Conservation (phyloP, 371 early-diverging fungal genomes). For the Actinomortierella wolfii region DNA sequence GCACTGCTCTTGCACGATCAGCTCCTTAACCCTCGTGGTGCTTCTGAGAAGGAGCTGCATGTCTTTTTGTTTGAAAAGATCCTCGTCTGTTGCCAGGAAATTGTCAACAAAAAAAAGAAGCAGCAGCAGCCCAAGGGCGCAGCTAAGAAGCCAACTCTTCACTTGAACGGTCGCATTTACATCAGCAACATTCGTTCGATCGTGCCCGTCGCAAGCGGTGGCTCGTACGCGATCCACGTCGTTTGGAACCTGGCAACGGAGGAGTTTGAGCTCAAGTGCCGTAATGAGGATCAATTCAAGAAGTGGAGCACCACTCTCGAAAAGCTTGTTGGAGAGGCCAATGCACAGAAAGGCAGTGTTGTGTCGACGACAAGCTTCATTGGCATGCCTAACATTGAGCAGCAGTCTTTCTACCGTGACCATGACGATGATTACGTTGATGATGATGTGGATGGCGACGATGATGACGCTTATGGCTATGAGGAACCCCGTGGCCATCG, state of each 20-base stretch:
- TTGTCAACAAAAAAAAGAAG: conserved; percentile 45
- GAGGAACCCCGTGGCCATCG: conserved; percentile 47
- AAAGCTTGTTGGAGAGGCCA: conserved; percentile 26
- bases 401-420: conserved; percentile 38
- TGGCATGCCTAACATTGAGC: conserved; percentile 46
- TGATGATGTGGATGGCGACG: conserved; percentile 51
- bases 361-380: conserved; percentile 46
- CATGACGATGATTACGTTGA: conserved; percentile 45
- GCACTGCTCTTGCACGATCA: conserved; percentile 81
- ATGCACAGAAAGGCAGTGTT: conserved; percentile 27
- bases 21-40: conserved; percentile 78
- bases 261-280: conserved; percentile 80
- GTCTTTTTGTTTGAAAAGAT: conserved; percentile 90
- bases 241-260: conserved; percentile 66
- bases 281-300: conserved; percentile 89
- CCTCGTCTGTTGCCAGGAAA: conserved; percentile 87
- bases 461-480: conserved; percentile 46
- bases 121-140: conserved; percentile 7
- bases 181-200: conserved; percentile 82
- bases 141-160: conserved; percentile 53
- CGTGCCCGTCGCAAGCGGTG: conserved; percentile 66
- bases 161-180: conserved; percentile 79
- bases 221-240: conserved; percentile 43
- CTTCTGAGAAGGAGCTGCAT: conserved; percentile 72
- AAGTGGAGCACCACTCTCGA: conserved; percentile 74